Evolutionary conservation across 2,329 filamentous ascomycete genomes (phyloP).

Genomic region (Colletotrichum sojae): DNA sequence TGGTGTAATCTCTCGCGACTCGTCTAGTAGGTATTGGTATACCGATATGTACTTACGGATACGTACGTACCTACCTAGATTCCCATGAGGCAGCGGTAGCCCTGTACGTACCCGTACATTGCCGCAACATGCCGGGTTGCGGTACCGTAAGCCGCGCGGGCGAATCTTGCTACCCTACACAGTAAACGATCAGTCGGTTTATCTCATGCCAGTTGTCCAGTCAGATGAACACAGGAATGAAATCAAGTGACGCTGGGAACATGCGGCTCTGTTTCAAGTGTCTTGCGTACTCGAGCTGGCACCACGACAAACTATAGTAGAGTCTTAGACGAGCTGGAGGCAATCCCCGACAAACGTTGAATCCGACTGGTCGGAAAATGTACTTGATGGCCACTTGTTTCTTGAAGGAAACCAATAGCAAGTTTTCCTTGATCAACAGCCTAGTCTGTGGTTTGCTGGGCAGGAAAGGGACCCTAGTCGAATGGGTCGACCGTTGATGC

Average conservation of each 20-base stretch:
- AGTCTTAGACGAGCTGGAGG: background rate
- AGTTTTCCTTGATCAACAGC: background rate
- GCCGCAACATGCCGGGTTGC: conserved; percentile 10
- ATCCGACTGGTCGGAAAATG: conserved; percentile 18
- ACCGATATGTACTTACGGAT: background rate
- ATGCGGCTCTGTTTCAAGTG: no score
- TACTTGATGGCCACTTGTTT: conserved; percentile 13
- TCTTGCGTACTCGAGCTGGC: no score
- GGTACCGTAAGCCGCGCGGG: conserved; percentile 21
- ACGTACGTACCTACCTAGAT: background rate
- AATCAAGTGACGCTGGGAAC: no score
- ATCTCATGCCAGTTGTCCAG: background rate
- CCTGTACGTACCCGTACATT: background rate
- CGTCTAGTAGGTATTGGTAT: background rate
- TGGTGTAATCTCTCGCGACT: conserved; percentile 25
- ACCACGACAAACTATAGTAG: no score
- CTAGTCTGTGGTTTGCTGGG: background rate
- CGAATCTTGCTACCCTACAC: conserved; percentile 9
- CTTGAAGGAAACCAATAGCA: background rate
- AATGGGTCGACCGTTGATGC: background rate
- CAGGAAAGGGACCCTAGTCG: conserved; percentile 5
- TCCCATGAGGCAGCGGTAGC: background rate
- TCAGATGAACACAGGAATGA: background rate
- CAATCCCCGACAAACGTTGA: conserved; percentile 11
- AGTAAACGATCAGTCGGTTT: background rate